Percentiles rank a stretch among this genome's conserved stretches.
phyloP scores from a whole-genome alignment of 1,284 basidiomycete species.

The Apiotrichum mycotoxinovorans region DNA sequence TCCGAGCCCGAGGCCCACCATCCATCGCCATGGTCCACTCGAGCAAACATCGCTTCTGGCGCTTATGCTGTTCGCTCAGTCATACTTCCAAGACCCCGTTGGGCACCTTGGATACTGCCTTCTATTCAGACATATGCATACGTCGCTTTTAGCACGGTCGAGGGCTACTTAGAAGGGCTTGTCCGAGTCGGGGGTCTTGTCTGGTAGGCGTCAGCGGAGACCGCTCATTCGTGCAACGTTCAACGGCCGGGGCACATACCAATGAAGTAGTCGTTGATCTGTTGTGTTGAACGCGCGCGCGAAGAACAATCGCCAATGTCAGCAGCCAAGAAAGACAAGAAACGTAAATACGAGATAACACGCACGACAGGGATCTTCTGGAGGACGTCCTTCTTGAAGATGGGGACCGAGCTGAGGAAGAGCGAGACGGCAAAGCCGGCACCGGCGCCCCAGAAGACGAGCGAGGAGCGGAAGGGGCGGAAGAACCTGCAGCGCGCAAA shows the following conservation, averaged over 20 bases:
- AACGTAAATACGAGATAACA: not conserved
- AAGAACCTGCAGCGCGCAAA: slow-evolving; percentile 29
- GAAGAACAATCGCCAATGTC: not conserved
- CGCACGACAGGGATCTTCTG: slow-evolving; percentile 46
- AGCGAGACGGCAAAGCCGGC: slow-evolving; percentile 43
- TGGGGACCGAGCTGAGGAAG: slow-evolving; percentile 44
- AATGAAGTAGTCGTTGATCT: slow-evolving; percentile 34
- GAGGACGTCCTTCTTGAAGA: slow-evolving; percentile 49
- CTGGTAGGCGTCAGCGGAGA: slow-evolving; percentile 17
- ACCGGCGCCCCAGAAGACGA: slow-evolving; percentile 43
- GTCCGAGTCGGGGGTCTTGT: slow-evolving; percentile 48
- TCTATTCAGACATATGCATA: not conserved
- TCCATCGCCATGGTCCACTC: no score
- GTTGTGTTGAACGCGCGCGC: not conserved
- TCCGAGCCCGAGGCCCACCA: no score
- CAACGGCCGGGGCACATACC: slow-evolving; percentile 24
- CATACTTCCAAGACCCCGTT: no score
- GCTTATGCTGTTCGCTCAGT: no score
- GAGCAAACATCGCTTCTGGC: no score
- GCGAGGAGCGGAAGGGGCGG: slow-evolving; percentile 29
- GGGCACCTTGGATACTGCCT: no score
- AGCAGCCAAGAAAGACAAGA: not conserved
- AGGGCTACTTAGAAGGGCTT: slow-evolving; percentile 47
- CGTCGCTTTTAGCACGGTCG: not conserved
- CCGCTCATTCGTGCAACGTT: not conserved